Evolutionary conservation across 2,329 filamentous ascomycete species (phyloP).

Genomic region (Fusarium pseudoanthophilum): DNA sequence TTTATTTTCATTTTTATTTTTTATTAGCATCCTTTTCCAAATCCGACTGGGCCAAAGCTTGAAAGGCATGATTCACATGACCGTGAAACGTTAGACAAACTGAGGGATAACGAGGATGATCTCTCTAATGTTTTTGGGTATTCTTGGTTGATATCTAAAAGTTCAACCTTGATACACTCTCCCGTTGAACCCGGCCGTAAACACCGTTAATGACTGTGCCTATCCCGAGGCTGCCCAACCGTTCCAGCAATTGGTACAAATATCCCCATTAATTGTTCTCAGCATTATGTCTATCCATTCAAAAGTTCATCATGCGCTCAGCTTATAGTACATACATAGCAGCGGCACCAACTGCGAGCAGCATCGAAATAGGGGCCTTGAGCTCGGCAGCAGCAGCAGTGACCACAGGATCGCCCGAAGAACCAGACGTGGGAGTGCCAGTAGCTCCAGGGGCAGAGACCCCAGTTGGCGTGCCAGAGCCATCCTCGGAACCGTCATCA

Average conservation of each 20-base stretch:
- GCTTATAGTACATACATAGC: conserved; percentile 55
- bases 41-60: background rate
- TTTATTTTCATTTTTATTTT: background rate
- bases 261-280: conserved; percentile 34
- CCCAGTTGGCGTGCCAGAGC: conserved; percentile 11
- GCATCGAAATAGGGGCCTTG: conserved; percentile 54
- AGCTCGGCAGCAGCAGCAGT: conserved; percentile 47
- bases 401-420: conserved; percentile 26
- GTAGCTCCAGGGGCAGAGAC: conserved; percentile 31
- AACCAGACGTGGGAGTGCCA: conserved; percentile 37
- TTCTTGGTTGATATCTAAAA: conserved; percentile 18
- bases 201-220: conserved; percentile 24
- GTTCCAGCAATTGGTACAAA: conserved; percentile 34
- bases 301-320: background rate
- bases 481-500: conserved; percentile 3
- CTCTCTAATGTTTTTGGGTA: conserved; percentile 22
- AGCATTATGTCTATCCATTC: conserved; percentile 27
- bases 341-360: conserved; percentile 56
- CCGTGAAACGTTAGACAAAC: background rate
- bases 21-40: background rate
- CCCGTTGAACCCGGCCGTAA: conserved; percentile 12
- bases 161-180: conserved; percentile 19
- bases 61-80: background rate
- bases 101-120: background rate
- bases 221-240: conserved; percentile 34